Base-by-base conservation (phyloP, 2,329 filamentous ascomycete genomes). In the Fusarium vanettenii region DNA sequence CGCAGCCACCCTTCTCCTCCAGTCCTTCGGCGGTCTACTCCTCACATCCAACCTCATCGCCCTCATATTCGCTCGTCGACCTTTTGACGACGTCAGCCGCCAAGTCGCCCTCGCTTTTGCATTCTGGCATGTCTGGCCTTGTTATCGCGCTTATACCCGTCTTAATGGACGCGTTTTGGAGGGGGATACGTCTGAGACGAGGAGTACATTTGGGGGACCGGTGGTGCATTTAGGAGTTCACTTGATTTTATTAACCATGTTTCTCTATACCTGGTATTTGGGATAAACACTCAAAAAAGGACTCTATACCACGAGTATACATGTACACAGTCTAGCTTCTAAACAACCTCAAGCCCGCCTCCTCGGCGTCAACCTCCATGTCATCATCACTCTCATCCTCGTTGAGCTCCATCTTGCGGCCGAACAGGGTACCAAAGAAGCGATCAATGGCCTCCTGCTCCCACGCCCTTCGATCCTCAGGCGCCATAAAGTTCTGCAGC, bases 401-500 rank as follows among this genome's bases (percentile, higher is more conserved):
- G 55, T 89, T 87, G 65, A 95, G 84, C 76, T 88, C 86, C 80
- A 92, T 87, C 81, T 91, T 92, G 79, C 93, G 91, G 0, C 94
- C 94, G 73, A 96, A 90, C 73, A 95, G 82, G 29, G 92, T 93
- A 16, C 91, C 91, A 80, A 95, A 95, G 82, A 96, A 91, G 67
- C 90, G 84, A 78, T 97, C 94, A 69, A 95, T 91, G 65, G 95
- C 95, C 69, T 90, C 89, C 75, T 93, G 91, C 71, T 94, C 93
- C 97, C 97, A 99, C 18, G 83, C 84, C 5, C 93, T 89, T 63
- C 94, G 88, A 81, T 97, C 94, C 82, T 98, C 95, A 0, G 95
- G 92, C 13, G 95, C 95, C 95, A 98, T 98, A 81, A 98, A 98
- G 83, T 98, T 98, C 85, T 98, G 94, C 80, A 99, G 84, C 86